phyloP scores from a whole-genome alignment of 2,329 filamentous ascomycete genomes.

The Mollisiaceae sp. region DNA sequence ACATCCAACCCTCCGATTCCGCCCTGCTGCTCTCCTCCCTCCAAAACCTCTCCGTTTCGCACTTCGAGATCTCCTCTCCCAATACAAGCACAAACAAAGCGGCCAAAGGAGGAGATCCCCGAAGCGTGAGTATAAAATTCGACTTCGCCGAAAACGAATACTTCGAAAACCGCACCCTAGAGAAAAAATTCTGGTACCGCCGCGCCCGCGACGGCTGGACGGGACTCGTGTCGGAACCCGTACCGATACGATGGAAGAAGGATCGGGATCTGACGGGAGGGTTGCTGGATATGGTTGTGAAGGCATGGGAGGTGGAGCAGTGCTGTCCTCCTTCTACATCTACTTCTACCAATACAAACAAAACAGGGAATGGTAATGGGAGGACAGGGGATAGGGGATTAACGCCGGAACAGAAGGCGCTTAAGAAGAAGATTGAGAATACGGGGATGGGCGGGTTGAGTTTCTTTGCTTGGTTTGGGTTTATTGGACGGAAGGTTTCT shows the following conservation, averaged over 20 bases:
- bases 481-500: constrained; percentile 70
- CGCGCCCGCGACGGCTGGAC: constrained; percentile 69
- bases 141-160: constrained; percentile 82
- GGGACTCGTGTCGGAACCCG: constrained; percentile 85
- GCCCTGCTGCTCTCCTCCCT: constrained; percentile 73
- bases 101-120: constrained; percentile 67
- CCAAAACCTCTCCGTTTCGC: constrained; percentile 71
- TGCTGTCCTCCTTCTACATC: constrained; percentile 24
- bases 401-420: constrained; percentile 54
- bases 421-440: constrained; percentile 59
- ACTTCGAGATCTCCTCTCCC: constrained; percentile 74
- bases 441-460: constrained; percentile 69
- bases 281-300: constrained; percentile 73
- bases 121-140: constrained; percentile 78
- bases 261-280: constrained; percentile 85
- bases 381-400: constrained; percentile 61
- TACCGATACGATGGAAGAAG: constrained; percentile 86
- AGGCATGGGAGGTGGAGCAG: constrained; percentile 67
- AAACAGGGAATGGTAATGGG: constrained; percentile 48
- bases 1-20: constrained; percentile 82
- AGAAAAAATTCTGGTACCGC: constrained; percentile 93
- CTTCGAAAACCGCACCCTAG: constrained; percentile 77
- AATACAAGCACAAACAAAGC: constrained; percentile 33
- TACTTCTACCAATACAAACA: constrained; percentile 33
- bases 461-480: constrained; percentile 93